Base-by-base conservation (phyloP, 2,329 filamentous ascomycete species). In the Cytospora paraplurivora region DNA sequence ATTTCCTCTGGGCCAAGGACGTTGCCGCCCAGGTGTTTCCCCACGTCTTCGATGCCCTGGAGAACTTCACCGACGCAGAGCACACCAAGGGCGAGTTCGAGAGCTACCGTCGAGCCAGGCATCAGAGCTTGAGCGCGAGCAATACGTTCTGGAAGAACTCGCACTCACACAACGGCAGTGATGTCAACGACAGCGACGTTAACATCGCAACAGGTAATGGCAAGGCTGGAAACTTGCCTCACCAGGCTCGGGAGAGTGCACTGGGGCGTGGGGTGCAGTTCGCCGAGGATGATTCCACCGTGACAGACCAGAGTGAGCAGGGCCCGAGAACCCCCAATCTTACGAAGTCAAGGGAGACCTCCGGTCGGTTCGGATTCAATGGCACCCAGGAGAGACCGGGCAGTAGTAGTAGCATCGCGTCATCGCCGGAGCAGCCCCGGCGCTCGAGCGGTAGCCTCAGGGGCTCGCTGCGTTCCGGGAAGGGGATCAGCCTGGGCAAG, bases 1-100 rank as follows among this genome's bases (percentile, higher is more conserved):
- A 99, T 75, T 97, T 99, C 71, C 81, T 99, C 0, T 99, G 95
- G 95, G 95, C 91, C 0, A 82, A 86, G 44, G 93, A 97, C 71
- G 91, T 96, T 7, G 85, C 96, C 68, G 80, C 82, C 0, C 86
- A 93, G 59, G 94, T 98, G 3, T 97, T 97, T 72, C 91, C 88
- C 17, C 92, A 96, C 73, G 92, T 99, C 1, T 93, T 97, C 67
- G 89, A 96, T 69, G 93, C 95, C 0, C 80, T 99, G 11, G 87
- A 96, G 65, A 88, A 83, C 69, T 92, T 89, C 72, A 85, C 82
- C 2, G 79, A 81, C 50, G 79, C 84, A 0, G 80, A 82, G 55
- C 84, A 88, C 70, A 81, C 82, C 1, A 78, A 82, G 63, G 85
- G 86, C 69, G 84, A 89, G 71, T 88, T 85, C 68, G 84, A 82